Evolutionary conservation across 192 early-diverging fungal species (phyloP), one percentile per base, ranked within the genome.

Genomic region (Dissophora globulifera): DNA sequence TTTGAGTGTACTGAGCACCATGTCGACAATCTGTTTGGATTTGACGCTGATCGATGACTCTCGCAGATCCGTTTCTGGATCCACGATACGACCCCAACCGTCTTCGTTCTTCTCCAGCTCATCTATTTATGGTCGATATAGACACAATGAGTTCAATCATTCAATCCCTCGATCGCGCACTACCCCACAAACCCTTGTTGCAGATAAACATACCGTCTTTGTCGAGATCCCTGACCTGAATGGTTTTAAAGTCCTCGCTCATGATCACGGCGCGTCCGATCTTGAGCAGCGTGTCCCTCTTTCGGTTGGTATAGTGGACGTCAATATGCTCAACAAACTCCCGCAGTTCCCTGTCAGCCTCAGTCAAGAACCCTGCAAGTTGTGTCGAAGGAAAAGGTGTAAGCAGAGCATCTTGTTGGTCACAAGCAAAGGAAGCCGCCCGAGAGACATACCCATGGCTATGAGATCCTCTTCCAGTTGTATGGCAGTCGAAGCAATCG

Each of bases 291-390:
- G 64, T 78, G 17, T 83, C 78, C 17, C 83, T 53, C 35, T 80
- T 78, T 40, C 68, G 67, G 48, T 78, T 71, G 12, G 84, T 83
- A 48, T 84, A 84, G 30, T 83, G 83, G 1, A 75, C 19, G 54
- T 88, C 86, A 30, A 86, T 72, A 31, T 81, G 71, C 19, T 68
- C 56, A 4, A 84, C 86, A 78, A 83, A 86, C 1, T 60, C 48
- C 1, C 51, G 55, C 6, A 86, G 43, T 1, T 55, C 65, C 11
- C 71, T 48, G 1, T 78, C 78, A 0, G 63, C 67, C 25, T 78
- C 69, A 2, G 66, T 69, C 9, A 69, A 46, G 38, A 79, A 66
- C 4, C 66, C 64, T 70, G 52, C n/a, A n/a, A n/a, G n/a, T n/a
- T n/a, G n/a, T n/a, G n/a, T n/a, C n/a, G n/a, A n/a, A n/a, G n/a